A percentile compares a stretch with the other conserved stretches of the same genome.
Conservation (phyloP, 1,284 basidiomycete species). For the Puccinia coronata region DNA sequence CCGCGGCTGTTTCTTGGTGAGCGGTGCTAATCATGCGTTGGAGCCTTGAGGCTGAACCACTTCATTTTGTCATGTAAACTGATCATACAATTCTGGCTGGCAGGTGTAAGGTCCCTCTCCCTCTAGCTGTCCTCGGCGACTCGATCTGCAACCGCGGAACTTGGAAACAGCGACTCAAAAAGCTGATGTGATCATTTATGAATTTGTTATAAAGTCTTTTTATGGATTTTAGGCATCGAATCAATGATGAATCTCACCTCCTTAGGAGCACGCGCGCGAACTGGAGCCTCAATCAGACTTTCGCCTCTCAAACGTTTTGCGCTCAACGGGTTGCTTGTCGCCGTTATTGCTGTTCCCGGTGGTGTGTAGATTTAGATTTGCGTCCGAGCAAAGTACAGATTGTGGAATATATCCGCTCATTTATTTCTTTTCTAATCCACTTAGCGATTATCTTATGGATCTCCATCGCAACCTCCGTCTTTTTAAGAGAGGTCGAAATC, state of each 20-base stretch:
- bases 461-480: neutral
- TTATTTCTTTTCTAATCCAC: neutral
- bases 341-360: neutral
- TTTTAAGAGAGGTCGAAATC: neutral
- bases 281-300: neutral
- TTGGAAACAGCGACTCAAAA: neutral
- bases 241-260: neutral
- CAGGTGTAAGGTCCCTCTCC: neutral
- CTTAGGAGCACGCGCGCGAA: neutral
- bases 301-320: neutral
- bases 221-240: conserved; percentile 11
- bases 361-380: neutral
- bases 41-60: too few species aligned
- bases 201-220: neutral
- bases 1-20: neutral
- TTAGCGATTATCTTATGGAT: neutral
- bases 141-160: too few species aligned
- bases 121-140: neutral
- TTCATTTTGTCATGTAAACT: neutral
- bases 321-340: neutral
- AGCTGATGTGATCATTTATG: too few species aligned
- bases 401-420: neutral
- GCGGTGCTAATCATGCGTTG: neutral
- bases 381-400: neutral
- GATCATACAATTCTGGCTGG: neutral